A percentile compares a stretch with the other conserved stretches of the same genome.
phyloP scores from a whole-genome alignment of 2,329 filamentous ascomycete genomes.

The Colletotrichum melonis region DNA sequence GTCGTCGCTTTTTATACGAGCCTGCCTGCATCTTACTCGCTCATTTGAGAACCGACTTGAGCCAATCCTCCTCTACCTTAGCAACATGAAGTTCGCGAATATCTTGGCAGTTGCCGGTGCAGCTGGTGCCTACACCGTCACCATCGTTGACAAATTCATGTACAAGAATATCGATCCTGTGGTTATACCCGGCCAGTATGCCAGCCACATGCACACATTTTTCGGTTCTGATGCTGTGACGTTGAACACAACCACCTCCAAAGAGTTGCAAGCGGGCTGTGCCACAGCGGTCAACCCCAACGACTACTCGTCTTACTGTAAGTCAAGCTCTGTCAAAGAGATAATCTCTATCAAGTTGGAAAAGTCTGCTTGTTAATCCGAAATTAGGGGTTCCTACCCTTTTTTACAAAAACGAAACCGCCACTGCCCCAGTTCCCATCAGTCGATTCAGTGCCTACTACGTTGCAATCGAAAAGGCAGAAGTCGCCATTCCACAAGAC shows the following conservation, averaged over 20 bases:
- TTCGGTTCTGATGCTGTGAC: slow-evolving; percentile 50
- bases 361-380: not conserved
- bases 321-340: not conserved
- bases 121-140: slow-evolving; percentile 40
- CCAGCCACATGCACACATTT: slow-evolving; percentile 49
- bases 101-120: slow-evolving; percentile 3
- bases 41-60: no score
- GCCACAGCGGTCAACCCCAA: slow-evolving; percentile 58
- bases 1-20: no score
- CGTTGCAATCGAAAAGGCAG: slow-evolving; percentile 52
- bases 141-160: slow-evolving; percentile 41
- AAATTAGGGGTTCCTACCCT: slow-evolving; percentile 51
- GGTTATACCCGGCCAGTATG: slow-evolving; percentile 44
- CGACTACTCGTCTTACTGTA: slow-evolving; percentile 58
- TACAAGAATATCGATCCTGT: slow-evolving; percentile 48
- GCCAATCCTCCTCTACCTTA: no score
- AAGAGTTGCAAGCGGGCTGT: slow-evolving; percentile 54
- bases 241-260: slow-evolving; percentile 40
- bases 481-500: slow-evolving; percentile 57
- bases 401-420: slow-evolving; percentile 47
- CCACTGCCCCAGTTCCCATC: slow-evolving; percentile 45
- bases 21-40: no score
- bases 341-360: not conserved
- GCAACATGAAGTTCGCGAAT: no score
- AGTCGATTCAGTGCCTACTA: slow-evolving; percentile 60